phyloP scores from a whole-genome alignment of 192 early-diverging fungal species.

The Coemansia erecta region DNA sequence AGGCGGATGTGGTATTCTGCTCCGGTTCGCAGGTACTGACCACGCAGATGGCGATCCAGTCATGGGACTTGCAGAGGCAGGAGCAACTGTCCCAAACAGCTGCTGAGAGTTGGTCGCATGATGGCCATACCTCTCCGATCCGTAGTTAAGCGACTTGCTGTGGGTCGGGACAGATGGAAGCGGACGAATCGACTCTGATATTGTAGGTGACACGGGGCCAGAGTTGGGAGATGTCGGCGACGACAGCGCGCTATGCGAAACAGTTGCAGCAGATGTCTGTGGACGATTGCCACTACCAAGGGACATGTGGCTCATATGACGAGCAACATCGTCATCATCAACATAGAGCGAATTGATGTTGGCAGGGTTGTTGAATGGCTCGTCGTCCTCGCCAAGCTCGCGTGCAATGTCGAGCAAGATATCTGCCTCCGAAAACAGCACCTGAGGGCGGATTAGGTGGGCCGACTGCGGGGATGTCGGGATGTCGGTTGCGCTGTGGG shows the following conservation, averaged over 20 bases:
- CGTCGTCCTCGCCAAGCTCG: conserved; percentile 47
- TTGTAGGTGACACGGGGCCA: neutral
- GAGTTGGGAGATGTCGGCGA: conserved; percentile 5
- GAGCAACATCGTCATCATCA: conserved; percentile 36
- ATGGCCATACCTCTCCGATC: conserved; percentile 1
- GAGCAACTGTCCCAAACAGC: neutral
- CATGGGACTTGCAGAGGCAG: neutral
- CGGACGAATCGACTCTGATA: conserved; percentile 17
- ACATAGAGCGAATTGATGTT: conserved; percentile 31
- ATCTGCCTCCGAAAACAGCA: conserved; percentile 13
- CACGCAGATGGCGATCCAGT: neutral
- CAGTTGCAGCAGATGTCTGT: conserved; percentile 23
- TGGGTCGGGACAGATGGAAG: conserved; percentile 24
- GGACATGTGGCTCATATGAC: conserved; percentile 32
- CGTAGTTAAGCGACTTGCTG: conserved; percentile 24
- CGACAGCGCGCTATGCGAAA: conserved; percentile 15
- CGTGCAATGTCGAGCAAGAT: conserved; percentile 51
- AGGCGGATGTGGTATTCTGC: conserved; percentile 29
- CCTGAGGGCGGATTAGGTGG: neutral
- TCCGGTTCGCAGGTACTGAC: conserved; percentile 1
- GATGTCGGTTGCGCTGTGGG: conserved; percentile 12
- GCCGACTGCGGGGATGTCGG: neutral
- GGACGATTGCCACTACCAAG: conserved; percentile 5
- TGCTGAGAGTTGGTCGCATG: no score
- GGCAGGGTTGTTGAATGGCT: conserved; percentile 16